These are phyloP conservation scores for Mycena galericulata DNA, from an alignment of 768 basidiomycete genomes.

Conservation along the genomic window DNA sequence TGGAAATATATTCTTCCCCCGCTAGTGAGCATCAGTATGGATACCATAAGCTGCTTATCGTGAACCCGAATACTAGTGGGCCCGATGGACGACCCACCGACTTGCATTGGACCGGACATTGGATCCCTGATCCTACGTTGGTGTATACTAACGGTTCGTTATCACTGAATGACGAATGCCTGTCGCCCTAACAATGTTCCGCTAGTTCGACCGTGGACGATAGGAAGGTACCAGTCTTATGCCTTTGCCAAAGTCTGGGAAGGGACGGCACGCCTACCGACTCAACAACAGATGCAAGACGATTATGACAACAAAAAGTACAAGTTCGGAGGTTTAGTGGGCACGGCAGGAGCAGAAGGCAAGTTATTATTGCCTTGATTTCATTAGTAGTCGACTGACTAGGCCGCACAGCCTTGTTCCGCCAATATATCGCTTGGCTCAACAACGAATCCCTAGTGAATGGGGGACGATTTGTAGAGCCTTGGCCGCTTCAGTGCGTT, in stretches of 20 bases:
- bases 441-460: constrained; percentile 42
- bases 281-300: constrained; percentile 29
- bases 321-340: constrained; percentile 35
- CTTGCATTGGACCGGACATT: constrained; percentile 44
- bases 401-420: constrained; percentile 29
- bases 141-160: constrained; percentile 39
- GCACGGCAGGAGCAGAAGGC: constrained; percentile 35
- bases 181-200: background rate
- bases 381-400: background rate
- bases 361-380: background rate
- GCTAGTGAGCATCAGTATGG: constrained; percentile 9
- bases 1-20: constrained; percentile 44
- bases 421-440: constrained; percentile 42
- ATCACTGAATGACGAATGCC: no score
- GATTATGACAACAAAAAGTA: constrained; percentile 36
- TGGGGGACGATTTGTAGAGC: constrained; percentile 42
- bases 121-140: constrained; percentile 50
- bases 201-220: constrained; percentile 40
- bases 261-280: constrained; percentile 40
- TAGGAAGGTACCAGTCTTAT: constrained; percentile 37
- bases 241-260: constrained; percentile 44
- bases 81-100: constrained; percentile 33
- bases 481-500: constrained; percentile 41
- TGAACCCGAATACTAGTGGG: constrained; percentile 2
- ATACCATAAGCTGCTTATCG: no score